These are phyloP conservation scores for Eustoma russellianum DNA, from an alignment of 257 asterid genomes.

Conservation along the genomic window DNA sequence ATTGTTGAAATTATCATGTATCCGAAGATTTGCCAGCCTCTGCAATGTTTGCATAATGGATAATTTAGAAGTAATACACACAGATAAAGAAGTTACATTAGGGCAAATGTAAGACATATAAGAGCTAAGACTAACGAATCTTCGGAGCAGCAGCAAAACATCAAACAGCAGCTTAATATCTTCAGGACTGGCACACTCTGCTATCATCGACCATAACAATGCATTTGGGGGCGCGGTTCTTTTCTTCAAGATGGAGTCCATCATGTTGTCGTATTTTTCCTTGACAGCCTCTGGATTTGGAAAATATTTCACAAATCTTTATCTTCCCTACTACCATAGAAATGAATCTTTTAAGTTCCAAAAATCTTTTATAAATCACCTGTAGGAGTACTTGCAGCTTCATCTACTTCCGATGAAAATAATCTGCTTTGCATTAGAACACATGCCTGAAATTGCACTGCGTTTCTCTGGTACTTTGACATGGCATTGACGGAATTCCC, in stretches of 20 bases:
- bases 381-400: constrained; percentile 29
- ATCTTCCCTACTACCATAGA: constrained; percentile 5
- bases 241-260: constrained; percentile 40
- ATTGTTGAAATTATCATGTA: constrained; percentile 57
- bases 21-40: constrained; percentile 87
- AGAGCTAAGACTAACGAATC: constrained; percentile 47
- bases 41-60: constrained; percentile 23
- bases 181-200: constrained; percentile 49
- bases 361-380: constrained; percentile 28
- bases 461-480: constrained; percentile 12
- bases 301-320: neutral
- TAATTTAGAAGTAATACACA: neutral
- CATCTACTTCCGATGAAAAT: constrained; percentile 38
- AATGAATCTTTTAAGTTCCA: constrained; percentile 4
- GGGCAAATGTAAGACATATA: constrained; percentile 7
- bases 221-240: constrained; percentile 90
- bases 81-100: neutral
- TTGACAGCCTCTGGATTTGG: constrained; percentile 53
- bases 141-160: constrained; percentile 61
- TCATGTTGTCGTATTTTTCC: constrained; percentile 58
- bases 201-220: constrained; percentile 69
- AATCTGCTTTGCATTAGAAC: constrained; percentile 23
- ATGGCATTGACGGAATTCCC: constrained; percentile 14
- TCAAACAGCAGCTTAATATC: constrained; percentile 69
- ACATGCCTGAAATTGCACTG: constrained; percentile 11